Evolutionary conservation across 257 asterid genomes (phyloP).

Genomic region (Solanum okadae): DNA sequence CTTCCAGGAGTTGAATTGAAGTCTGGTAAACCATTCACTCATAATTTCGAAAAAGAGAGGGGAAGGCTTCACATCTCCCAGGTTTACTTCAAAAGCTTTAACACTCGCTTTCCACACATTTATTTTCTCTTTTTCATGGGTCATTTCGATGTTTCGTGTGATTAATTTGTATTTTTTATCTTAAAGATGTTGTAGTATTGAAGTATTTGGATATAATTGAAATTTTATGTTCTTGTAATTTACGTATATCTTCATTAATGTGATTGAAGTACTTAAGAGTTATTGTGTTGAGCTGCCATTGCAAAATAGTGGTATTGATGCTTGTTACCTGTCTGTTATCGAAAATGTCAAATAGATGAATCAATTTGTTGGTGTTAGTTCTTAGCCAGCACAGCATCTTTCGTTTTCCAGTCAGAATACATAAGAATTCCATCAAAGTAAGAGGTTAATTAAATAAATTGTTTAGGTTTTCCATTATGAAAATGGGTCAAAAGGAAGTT

Average conservation of each 20-base stretch:
- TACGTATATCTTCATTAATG: neutral
- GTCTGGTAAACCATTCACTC: slow-evolving; percentile 56
- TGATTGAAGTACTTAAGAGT: neutral
- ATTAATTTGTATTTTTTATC: neutral
- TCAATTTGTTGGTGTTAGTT: neutral
- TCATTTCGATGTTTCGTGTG: neutral
- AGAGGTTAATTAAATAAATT: no score
- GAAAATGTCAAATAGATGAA: neutral
- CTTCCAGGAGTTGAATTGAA: slow-evolving; percentile 64
- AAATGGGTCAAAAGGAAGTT: neutral
- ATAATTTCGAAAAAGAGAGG: slow-evolving; percentile 22
- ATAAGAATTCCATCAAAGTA: neutral
- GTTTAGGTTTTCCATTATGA: neutral
- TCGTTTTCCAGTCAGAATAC: neutral
- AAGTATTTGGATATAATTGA: neutral
- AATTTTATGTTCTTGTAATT: neutral
- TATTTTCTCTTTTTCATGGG: neutral
- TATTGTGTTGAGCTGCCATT: neutral
- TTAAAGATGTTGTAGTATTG: neutral
- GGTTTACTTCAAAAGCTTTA: slow-evolving; percentile 28
- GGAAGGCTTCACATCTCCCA: slow-evolving; percentile 86
- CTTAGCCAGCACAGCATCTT: neutral
- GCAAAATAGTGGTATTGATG: neutral
- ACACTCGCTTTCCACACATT: neutral
- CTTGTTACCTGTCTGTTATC: neutral